These are phyloP conservation scores for Pugionium cornutum DNA, from an alignment of 345 rosid genomes.

Conservation along the genomic window DNA sequence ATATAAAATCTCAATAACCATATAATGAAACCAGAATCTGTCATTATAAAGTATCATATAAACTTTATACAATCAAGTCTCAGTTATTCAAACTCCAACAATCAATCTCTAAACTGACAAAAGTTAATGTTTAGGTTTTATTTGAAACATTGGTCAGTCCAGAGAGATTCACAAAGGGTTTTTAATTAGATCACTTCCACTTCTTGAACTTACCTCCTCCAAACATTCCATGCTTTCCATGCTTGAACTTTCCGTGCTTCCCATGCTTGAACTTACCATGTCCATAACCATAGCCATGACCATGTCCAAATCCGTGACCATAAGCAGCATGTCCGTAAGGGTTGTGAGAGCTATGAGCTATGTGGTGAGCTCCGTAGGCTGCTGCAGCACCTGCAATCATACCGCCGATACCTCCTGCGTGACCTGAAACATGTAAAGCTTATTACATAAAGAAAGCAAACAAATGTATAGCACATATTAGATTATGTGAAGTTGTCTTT, in stretches of 20 bases:
- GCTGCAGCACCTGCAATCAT: constrained; percentile 93
- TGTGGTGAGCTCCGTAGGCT: constrained; percentile 66
- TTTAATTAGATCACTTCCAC: constrained; percentile 63
- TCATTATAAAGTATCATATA: constrained; percentile 12
- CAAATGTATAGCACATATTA: background rate
- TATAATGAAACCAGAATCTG: constrained; percentile 16
- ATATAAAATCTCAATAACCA: constrained; percentile 10
- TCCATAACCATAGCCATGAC: constrained; percentile 38
- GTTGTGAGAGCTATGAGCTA: constrained; percentile 48
- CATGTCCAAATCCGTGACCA: constrained; percentile 37
- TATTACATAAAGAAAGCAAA: background rate
- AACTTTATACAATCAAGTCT: constrained; percentile 6
- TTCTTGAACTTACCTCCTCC: constrained; percentile 71
- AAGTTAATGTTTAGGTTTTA: constrained; percentile 27
- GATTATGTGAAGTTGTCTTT: background rate
- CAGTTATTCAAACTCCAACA: constrained; percentile 27
- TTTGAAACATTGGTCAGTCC: constrained; percentile 22
- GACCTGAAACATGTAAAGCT: constrained; percentile 47
- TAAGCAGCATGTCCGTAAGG: constrained; percentile 40
- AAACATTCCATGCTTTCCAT: constrained; percentile 69
- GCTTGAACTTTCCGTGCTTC: constrained; percentile 37
- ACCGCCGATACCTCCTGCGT: constrained; percentile 66
- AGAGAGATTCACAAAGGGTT: constrained; percentile 4
- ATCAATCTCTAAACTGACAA: constrained; percentile 21
- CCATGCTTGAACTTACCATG: constrained; percentile 56